Conservation (phyloP, 2,329 filamentous ascomycete genomes). For the Cercospora brassicicola region DNA sequence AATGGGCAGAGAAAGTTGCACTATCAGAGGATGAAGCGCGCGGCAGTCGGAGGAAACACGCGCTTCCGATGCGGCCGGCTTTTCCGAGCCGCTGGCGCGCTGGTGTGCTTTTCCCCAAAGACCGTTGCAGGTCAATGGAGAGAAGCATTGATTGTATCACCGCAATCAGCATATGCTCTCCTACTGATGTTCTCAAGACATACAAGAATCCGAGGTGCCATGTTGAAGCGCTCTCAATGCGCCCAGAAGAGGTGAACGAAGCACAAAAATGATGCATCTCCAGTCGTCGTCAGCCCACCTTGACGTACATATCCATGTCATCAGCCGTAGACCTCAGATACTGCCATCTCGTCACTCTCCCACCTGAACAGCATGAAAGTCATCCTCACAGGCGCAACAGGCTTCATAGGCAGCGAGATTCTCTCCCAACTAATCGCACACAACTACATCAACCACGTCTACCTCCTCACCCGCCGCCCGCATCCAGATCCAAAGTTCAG, state of each 20-base stretch:
- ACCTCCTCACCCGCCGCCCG: conserved; percentile 37
- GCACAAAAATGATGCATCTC: background rate
- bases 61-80: background rate
- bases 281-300: background rate
- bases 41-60: background rate
- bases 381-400: conserved; percentile 60
- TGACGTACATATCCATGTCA: background rate
- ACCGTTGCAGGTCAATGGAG: background rate
- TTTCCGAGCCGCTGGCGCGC: background rate
- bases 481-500: conserved; percentile 31
- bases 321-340: background rate
- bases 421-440: conserved; percentile 54
- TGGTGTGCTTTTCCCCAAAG: background rate
- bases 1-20: background rate
- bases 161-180: background rate
- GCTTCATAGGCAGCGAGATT: conserved; percentile 57
- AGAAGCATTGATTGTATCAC: background rate
- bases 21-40: background rate
- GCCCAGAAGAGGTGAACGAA: background rate
- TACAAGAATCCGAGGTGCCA: background rate
- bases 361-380: conserved; percentile 55
- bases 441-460: conserved; percentile 50
- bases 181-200: background rate
- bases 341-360: background rate
- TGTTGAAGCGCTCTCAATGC: background rate